Conservation (phyloP, 805 yeast genomes). For the Middelhovenomyces tepae region DNA sequence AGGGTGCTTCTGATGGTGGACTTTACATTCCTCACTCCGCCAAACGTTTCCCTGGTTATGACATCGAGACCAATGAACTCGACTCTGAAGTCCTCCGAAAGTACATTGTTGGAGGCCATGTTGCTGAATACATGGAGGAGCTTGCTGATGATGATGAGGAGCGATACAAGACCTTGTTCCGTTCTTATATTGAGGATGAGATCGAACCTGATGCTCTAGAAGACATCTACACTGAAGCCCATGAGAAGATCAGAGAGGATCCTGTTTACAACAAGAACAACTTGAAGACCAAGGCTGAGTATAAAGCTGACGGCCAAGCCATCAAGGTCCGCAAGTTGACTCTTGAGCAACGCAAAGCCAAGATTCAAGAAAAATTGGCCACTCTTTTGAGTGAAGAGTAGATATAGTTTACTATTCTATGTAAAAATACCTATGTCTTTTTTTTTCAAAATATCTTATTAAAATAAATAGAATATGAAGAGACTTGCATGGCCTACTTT, state of each 20-base stretch:
- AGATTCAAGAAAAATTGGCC: slow-evolving; percentile 88
- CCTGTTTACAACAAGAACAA: slow-evolving; percentile 85
- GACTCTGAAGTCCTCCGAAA: slow-evolving; percentile 96
- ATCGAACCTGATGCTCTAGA: slow-evolving; percentile 94
- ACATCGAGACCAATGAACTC: slow-evolving; percentile 95
- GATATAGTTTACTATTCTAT: too few relatives aligned
- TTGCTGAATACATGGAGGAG: slow-evolving; percentile 99
- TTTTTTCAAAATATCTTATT: too few relatives aligned
- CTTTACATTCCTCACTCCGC: slow-evolving; percentile 98
- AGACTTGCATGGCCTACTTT: too few relatives aligned
- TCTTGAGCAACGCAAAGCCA: slow-evolving; percentile 82
- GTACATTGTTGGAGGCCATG: slow-evolving; percentile 99
- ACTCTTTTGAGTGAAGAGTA: slow-evolving; percentile 41
- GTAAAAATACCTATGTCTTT: too few relatives aligned
- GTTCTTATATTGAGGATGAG: slow-evolving; percentile 93
- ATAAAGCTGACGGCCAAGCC: slow-evolving; percentile 94
- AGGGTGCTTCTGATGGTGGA: slow-evolving; percentile 99
- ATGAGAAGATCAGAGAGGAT: slow-evolving; percentile 91
- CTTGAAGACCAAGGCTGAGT: slow-evolving; percentile 94
- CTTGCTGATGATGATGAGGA: slow-evolving; percentile 99
- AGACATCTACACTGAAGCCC: slow-evolving; percentile 92
- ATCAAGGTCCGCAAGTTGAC: slow-evolving; percentile 83
- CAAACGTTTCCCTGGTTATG: slow-evolving; percentile 99
- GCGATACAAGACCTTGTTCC: slow-evolving; percentile 94
- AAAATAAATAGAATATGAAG: too few relatives aligned